These are phyloP conservation scores for Harringtonia aguacate DNA, from an alignment of 2,329 filamentous ascomycete species.

Conservation along the genomic window DNA sequence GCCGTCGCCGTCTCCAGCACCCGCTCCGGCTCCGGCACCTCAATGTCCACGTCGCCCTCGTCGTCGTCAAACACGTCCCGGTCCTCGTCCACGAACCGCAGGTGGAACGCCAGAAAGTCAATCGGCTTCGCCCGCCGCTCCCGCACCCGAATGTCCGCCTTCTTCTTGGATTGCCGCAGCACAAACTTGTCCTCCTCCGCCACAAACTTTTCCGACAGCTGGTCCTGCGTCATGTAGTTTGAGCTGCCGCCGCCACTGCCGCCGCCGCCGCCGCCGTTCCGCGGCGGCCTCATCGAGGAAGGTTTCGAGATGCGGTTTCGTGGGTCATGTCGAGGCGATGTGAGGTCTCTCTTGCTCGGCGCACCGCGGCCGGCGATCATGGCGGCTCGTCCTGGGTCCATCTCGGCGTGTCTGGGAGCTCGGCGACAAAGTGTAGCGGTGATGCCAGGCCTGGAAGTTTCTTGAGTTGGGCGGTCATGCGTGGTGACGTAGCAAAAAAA, in stretches of 20 bases:
- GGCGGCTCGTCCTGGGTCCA: constrained; percentile 44
- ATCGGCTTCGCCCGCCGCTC: constrained; percentile 86
- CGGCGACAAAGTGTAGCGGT: background rate
- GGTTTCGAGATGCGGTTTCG: constrained; percentile 42
- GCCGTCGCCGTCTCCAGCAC: constrained; percentile 62
- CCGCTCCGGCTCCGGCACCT: constrained; percentile 69
- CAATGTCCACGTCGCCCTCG: constrained; percentile 60
- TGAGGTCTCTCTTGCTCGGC: constrained; percentile 34
- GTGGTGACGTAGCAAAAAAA: too few species aligned
- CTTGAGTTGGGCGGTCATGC: too few species aligned
- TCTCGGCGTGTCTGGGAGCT: constrained; percentile 16
- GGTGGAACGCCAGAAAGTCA: constrained; percentile 84
- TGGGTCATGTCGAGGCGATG: constrained; percentile 43
- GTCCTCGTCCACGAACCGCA: constrained; percentile 79
- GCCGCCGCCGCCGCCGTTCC: constrained; percentile 11
- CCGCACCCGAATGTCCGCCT: constrained; percentile 87
- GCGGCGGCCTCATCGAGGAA: constrained; percentile 10
- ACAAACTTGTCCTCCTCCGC: constrained; percentile 95
- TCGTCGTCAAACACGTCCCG: constrained; percentile 80
- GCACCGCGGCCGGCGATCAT: constrained; percentile 41
- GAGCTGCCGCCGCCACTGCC: constrained; percentile 8
- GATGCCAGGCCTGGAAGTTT: too few species aligned
- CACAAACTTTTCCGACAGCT: constrained; percentile 73
- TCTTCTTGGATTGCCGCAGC: constrained; percentile 93
- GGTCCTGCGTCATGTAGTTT: constrained; percentile 52